Conservation (phyloP, 2,329 filamentous ascomycete species). For the Hypoxylon sp. region DNA sequence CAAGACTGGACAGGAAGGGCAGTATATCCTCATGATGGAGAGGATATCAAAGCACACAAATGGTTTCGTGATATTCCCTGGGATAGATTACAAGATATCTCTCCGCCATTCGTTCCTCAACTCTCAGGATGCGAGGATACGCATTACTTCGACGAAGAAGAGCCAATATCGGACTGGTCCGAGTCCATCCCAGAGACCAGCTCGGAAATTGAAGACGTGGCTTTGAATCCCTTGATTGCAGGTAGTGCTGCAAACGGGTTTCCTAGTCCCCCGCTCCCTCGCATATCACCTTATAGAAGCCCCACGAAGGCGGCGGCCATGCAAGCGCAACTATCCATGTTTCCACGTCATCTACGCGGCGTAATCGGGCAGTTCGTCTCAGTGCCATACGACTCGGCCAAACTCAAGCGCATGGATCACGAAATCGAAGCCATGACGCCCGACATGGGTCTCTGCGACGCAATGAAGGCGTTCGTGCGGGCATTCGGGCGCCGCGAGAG, state of each 20-base stretch:
- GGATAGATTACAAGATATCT: slow-evolving; percentile 77
- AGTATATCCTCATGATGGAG: slow-evolving; percentile 86
- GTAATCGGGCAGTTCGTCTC: slow-evolving; percentile 62
- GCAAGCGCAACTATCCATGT: slow-evolving; percentile 54
- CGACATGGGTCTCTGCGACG: slow-evolving; percentile 53
- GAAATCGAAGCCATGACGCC: slow-evolving; percentile 60
- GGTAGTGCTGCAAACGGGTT: slow-evolving; percentile 18
- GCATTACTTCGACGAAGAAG: slow-evolving; percentile 90
- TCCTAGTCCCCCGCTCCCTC: slow-evolving; percentile 12
- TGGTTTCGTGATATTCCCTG: slow-evolving; percentile 88
- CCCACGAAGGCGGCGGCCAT: slow-evolving; percentile 50
- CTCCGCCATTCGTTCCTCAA: slow-evolving; percentile 84
- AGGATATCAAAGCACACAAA: slow-evolving; percentile 88
- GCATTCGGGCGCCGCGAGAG: slow-evolving; percentile 73
- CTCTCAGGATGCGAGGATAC: slow-evolving; percentile 79
- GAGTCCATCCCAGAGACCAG: slow-evolving; percentile 55
- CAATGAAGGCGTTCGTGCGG: slow-evolving; percentile 64
- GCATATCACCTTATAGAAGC: slow-evolving; percentile 42
- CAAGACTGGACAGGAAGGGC: slow-evolving; percentile 63
- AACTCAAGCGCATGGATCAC: slow-evolving; percentile 63
- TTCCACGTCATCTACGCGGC: slow-evolving; percentile 58
- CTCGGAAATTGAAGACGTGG: slow-evolving; percentile 51
- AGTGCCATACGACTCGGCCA: slow-evolving; percentile 62
- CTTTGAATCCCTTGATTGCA: slow-evolving; percentile 27
- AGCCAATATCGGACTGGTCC: slow-evolving; percentile 75